Evolutionary conservation across 2,329 filamentous ascomycete species (phyloP).

Genomic region (Sporothrix mexicana): DNA sequence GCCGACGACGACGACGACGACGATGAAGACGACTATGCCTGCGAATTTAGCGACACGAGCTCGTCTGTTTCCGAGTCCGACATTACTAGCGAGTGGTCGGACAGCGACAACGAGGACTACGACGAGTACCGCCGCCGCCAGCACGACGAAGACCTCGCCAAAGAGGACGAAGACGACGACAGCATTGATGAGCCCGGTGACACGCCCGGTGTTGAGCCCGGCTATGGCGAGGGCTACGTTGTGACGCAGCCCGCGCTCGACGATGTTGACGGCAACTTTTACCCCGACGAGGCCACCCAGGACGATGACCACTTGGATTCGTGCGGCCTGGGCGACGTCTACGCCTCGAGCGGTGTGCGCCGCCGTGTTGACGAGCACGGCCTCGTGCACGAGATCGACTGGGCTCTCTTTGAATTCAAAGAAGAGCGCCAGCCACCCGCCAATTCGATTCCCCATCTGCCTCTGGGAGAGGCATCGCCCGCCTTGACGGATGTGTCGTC

Average conservation of each 20-base stretch:
- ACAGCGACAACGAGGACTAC: conserved; percentile 55
- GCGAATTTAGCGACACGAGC: conserved; percentile 67
- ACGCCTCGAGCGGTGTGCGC: conserved; percentile 88
- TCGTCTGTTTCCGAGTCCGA: conserved; percentile 58
- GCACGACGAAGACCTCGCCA: conserved; percentile 54
- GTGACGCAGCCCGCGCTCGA: conserved; percentile 93
- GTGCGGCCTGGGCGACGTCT: conserved; percentile 80
- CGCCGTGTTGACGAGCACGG: conserved; percentile 72
- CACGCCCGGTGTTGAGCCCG: conserved; percentile 76
- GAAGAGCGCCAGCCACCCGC: conserved; percentile 71
- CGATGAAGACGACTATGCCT: conserved; percentile 60
- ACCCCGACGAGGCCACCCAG: conserved; percentile 71
- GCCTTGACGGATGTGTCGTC: conserved; percentile 23
- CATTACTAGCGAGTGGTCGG: conserved; percentile 57
- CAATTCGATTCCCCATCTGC: conserved; percentile 67
- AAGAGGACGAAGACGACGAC: conserved; percentile 53
- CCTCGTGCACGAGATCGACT: conserved; percentile 89
- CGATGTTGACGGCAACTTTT: conserved; percentile 82
- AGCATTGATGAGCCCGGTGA: conserved; percentile 66
- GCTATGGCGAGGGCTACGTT: conserved; percentile 75
- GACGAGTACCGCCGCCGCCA: conserved; percentile 50
- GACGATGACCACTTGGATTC: conserved; percentile 84
- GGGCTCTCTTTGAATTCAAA: conserved; percentile 86
- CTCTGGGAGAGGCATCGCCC: conserved; percentile 21
- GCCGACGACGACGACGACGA: conserved; percentile 18